A percentile compares a stretch with the other conserved stretches of the same genome.
Conservation (phyloP, 176 grass and related monocot genomes). For the Raddia distichophylla region DNA sequence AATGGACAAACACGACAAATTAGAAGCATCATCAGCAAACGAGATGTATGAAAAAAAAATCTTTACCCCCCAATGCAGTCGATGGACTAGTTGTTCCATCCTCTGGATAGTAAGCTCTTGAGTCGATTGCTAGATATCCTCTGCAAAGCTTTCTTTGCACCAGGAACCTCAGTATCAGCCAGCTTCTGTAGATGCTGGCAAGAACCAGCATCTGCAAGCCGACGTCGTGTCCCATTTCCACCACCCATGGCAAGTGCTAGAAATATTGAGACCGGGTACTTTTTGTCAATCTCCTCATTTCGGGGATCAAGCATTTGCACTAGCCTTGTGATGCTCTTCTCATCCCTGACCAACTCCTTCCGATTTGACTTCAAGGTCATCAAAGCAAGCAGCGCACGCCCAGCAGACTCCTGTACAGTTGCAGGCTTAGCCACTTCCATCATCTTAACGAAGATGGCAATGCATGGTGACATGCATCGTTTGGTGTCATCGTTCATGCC, state of each 20-base stretch:
- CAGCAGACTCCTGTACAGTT: slow-evolving; percentile 69
- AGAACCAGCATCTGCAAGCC: slow-evolving; percentile 66
- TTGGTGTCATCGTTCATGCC: slow-evolving; percentile 58
- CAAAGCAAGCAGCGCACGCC: slow-evolving; percentile 56
- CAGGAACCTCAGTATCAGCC: slow-evolving; percentile 68
- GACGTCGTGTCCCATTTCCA: slow-evolving; percentile 56
- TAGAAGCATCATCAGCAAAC: slow-evolving; percentile 25
- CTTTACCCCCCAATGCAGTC: slow-evolving; percentile 41
- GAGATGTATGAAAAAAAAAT: slow-evolving; percentile 15
- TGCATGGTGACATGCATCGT: slow-evolving; percentile 62
- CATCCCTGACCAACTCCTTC: slow-evolving; percentile 71
- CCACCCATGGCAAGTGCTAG: slow-evolving; percentile 70
- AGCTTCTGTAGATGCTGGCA: slow-evolving; percentile 73
- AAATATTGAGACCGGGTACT: slow-evolving; percentile 61
- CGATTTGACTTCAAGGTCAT: slow-evolving; percentile 64
- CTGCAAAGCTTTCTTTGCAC: slow-evolving; percentile 87
- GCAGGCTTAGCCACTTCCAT: slow-evolving; percentile 77
- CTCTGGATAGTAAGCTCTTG: slow-evolving; percentile 68
- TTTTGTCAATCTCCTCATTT: slow-evolving; percentile 71
- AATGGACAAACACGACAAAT: not conserved
- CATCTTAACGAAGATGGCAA: slow-evolving; percentile 65
- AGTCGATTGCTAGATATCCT: slow-evolving; percentile 69
- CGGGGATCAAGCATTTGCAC: slow-evolving; percentile 76
- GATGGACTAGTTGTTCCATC: slow-evolving; percentile 58
- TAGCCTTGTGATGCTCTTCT: slow-evolving; percentile 71